Evolutionary conservation across 768 basidiomycete species (phyloP).

Genomic region (Suillus fuscotomentosus): DNA sequence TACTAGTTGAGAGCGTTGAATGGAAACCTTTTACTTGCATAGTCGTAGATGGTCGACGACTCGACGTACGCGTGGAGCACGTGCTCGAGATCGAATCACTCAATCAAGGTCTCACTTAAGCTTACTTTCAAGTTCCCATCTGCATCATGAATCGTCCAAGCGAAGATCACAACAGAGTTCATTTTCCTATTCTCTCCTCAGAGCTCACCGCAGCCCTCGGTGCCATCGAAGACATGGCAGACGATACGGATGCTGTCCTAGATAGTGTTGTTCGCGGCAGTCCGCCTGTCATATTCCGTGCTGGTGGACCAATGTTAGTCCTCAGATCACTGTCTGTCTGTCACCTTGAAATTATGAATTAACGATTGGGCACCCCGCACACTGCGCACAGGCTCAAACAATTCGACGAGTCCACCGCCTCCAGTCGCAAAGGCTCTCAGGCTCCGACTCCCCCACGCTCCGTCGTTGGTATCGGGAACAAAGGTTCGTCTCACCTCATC

Average conservation of each 20-base stretch:
- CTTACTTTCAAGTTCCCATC: background rate
- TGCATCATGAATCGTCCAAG: slow-evolving; percentile 6
- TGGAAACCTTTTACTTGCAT: slow-evolving; percentile 29
- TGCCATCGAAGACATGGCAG: slow-evolving; percentile 27
- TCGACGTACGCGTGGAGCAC: background rate
- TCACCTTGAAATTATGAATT: background rate
- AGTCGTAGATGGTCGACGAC: slow-evolving; percentile 4
- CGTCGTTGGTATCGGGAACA: slow-evolving; percentile 86
- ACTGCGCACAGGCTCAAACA: slow-evolving; percentile 63
- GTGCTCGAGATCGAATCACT: background rate
- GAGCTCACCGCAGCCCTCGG: slow-evolving; percentile 13
- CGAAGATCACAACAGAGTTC: slow-evolving; percentile 16
- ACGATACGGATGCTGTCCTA: slow-evolving; percentile 8
- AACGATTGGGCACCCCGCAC: background rate
- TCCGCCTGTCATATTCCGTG: slow-evolving; percentile 65
- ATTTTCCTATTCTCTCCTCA: slow-evolving; percentile 14
- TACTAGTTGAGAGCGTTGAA: slow-evolving; percentile 25
- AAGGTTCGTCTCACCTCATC: slow-evolving; percentile 49
- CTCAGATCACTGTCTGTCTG: background rate
- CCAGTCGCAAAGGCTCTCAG: slow-evolving; percentile 68
- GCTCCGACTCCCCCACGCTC: slow-evolving; percentile 78
- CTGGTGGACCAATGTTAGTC: slow-evolving; percentile 72
- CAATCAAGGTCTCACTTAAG: background rate
- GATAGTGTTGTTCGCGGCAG: slow-evolving; percentile 14
- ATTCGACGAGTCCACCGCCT: slow-evolving; percentile 73